Evolutionary conservation across 139 green algal genomes (phyloP), one percentile per base, ranked within the genome.

Genomic region (Klebsormidium nitens): DNA sequence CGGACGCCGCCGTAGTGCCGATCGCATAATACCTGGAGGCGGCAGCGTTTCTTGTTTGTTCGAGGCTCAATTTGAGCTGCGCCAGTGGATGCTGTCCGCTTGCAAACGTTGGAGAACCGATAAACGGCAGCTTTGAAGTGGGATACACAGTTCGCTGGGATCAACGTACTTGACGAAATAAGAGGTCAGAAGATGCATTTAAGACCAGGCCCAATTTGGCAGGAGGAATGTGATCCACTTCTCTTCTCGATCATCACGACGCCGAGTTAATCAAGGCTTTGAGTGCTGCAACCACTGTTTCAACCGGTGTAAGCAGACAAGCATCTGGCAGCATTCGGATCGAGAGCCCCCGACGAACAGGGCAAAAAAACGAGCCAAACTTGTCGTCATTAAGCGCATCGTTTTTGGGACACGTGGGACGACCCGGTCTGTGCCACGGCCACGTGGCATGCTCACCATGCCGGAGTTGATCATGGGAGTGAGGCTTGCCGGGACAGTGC

Each of bases 401-500:
- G n/a, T n/a, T n/a, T n/a, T n/a, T n/a, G n/a, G n/a, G n/a, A n/a
- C n/a, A 50, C 11, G 14, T 8, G 42, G 42, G 42, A 50, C 42
- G 42, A 26, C 42, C 42, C 14, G 42, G 42, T 50, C 14, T 50
- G 11, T 26, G 14, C 8, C 11, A 26, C 11, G 42, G 14, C 8
- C 8, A 50, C 8, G 14, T 50, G 55, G 37, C 34, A 58, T 26
- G 28, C 71, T 35, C 11, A 91, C 90, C 91, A 96, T 95, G 64
- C 90, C 91, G 1, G 88, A 83, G 73, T 96, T 97, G 81, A 97
- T 97, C 83, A 97, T 90, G 60, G 92, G 92, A n/a, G 92, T 97
- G 29, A 89, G 37, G 74, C 88, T 72, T 2, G 92, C 91, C 1
- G 69, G 38, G 29, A 97, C 92, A 1, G 92, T 97, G 69, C 80